Percentiles rank a stretch among this genome's conserved stretches.
Evolutionary conservation across 2,329 filamentous ascomycete genomes (phyloP).

Genomic region (Apiospora saccharicola): DNA sequence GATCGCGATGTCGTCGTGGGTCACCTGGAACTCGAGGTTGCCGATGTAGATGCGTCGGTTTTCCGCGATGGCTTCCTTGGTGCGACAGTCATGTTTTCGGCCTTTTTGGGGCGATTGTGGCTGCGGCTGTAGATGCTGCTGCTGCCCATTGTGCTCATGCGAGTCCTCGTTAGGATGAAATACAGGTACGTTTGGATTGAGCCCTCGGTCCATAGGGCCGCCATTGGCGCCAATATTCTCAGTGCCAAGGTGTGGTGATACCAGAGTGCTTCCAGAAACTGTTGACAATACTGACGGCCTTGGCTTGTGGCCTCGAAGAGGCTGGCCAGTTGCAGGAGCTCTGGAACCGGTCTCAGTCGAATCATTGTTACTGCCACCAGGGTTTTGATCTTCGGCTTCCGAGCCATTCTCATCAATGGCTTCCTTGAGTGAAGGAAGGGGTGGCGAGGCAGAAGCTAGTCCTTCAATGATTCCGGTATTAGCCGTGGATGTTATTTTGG

Average conservation of each 20-base stretch:
- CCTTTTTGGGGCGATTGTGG: too few species aligned
- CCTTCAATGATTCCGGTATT: neutral
- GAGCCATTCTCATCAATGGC: neutral
- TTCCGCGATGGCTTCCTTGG: neutral
- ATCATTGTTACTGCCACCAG: neutral
- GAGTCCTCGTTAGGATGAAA: neutral
- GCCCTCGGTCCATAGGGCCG: neutral
- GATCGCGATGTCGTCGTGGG: neutral
- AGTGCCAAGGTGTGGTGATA: too few species aligned
- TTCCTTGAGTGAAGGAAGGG: neutral
- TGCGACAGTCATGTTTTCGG: constrained; percentile 15
- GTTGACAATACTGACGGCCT: neutral
- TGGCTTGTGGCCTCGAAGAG: neutral
- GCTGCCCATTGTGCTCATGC: neutral
- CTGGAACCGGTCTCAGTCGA: too few species aligned
- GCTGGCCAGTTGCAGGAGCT: neutral
- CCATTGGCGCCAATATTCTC: neutral
- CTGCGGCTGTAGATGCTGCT: neutral
- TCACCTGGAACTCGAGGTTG: constrained; percentile 23
- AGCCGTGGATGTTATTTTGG: neutral
- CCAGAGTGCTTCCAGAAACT: neutral
- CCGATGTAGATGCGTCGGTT: constrained; percentile 27
- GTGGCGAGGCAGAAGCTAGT: neutral
- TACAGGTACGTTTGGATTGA: neutral
- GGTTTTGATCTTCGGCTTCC: too few species aligned